Evolutionary conservation across 2,329 filamentous ascomycete species (phyloP).

Genomic region (Samsoniella hepiali): DNA sequence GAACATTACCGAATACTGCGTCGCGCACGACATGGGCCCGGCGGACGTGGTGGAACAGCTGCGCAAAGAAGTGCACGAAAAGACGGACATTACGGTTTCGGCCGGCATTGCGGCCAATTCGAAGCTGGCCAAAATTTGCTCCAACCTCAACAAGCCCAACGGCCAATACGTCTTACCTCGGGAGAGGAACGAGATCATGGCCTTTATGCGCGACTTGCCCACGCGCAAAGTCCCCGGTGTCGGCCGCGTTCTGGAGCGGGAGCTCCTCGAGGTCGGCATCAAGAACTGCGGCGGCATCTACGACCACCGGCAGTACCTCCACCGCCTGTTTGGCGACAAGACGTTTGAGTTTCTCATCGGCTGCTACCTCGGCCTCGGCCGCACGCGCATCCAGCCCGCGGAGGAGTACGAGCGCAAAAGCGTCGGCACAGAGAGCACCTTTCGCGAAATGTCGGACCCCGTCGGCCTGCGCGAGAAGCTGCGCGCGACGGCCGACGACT

Average conservation of each 20-base stretch:
- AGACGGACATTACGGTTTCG: constrained; percentile 81
- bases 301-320: constrained; percentile 66
- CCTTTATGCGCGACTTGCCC: constrained; percentile 79
- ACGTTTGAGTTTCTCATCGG: constrained; percentile 81
- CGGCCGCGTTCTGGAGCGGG: constrained; percentile 89
- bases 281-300: constrained; percentile 89
- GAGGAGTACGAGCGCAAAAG: constrained; percentile 91
- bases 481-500: constrained; percentile 73
- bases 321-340: constrained; percentile 85
- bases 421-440: constrained; percentile 90
- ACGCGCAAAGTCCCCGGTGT: constrained; percentile 92
- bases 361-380: constrained; percentile 80
- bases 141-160: constrained; percentile 94
- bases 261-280: constrained; percentile 82
- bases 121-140: constrained; percentile 91
- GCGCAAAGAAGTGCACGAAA: constrained; percentile 70
- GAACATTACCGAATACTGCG: constrained; percentile 87
- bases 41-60: constrained; percentile 75
- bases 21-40: constrained; percentile 62
- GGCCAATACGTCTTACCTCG: constrained; percentile 78
- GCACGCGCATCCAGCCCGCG: constrained; percentile 79
- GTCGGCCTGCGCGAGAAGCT: constrained; percentile 71
- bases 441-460: constrained; percentile 72
- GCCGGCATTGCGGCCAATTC: constrained; percentile 93
- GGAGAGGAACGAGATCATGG: constrained; percentile 71